Base-by-base conservation (phyloP, 495 filamentous ascomycete species). In the Cercophora sp. region DNA sequence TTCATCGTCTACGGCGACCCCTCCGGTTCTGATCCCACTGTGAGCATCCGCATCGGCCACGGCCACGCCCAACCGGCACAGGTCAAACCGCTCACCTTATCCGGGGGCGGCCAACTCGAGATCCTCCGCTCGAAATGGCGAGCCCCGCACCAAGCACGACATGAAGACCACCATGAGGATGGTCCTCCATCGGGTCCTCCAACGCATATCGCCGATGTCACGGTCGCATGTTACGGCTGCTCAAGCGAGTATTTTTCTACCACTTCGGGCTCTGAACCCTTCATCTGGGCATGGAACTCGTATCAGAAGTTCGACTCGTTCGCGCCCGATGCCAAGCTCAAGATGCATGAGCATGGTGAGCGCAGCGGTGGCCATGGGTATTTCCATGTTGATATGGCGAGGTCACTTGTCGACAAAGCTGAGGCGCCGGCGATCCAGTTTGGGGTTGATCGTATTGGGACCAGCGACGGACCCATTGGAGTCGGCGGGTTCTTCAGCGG, bases 1-100 rank as follows among this genome's bases (percentile, higher is more conserved):
- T 58, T 68, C 41, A 52, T 68, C 24, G 58, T 68, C 35, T 68
- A 65, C 24, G 65, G 65, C 39, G 58, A 65, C 34, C 64, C 65
- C 4, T 44, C 52, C 9, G 23, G 31, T 3, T 26, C 41, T 20
- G 34, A 49, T 11, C 65, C 65, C 10, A 51, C 55, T 19, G 25
- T 68, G 19, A 68, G 65, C 48, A 56, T 68, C 34, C 47, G 65
- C 16, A 65, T 58, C 20, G 50, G 43, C 15, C 55, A 49, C 16
- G 64, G 64, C 15, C 64, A 67, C 43, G 47, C 57, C 23, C 58
- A 63, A 29, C 65, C 65, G 0, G n/a, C n/a, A n/a, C n/a, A n/a
- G n/a, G n/a, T n/a, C n/a, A 10, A 29, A 18, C 0, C 27, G 3
- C 37, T 65, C 36, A 29, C 51, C 10, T 11, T 22, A 9, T 5